Base-by-base conservation (phyloP, 345 rosid species). In the Eucalyptus fibrosa region DNA sequence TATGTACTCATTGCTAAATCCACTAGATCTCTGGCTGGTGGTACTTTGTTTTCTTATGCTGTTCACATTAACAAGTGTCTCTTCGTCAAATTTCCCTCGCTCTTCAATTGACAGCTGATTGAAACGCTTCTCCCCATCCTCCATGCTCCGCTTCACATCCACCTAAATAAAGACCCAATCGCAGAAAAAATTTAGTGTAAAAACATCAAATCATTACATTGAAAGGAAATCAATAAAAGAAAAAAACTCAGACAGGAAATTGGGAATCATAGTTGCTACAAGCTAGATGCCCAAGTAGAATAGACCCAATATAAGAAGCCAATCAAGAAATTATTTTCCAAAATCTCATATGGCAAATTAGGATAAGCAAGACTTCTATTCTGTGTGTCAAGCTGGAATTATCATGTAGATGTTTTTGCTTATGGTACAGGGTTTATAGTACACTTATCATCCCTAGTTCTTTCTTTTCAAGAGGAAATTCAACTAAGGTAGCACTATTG, bases 51-150 rank as follows among this genome's bases (percentile, higher is more conserved):
- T 95, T 92, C 92, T 95, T 40, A 97, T 95, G 92, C 91, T 96
- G 92, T 96, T 95, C 83, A 98, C 98, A 89, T 97, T 98, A 87
- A 97, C 99, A 53, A 96, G 98, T 30, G 99, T 98, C 92, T 97
- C 99, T 92, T 98, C 98, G 40, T 97, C 98, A 87, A 98, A 97
- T 92, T 98, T 96, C 2, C 99, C 99, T 69, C 99, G 92, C 91
- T 97, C 99, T 96, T 98, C 99, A 90, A 97, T 97, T 50, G 99
- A 98, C 85, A 98, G 97, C 90, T 95, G 95, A 92, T 96, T 95
- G 93, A 97, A 98, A 87, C 96, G 95, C 91, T 95, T 96, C 91
- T 98, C 99, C 49, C 98, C 99, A 42, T 94, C 96, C 59, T 95
- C 98, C 89, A 95, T 90, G 92, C 94, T 94, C 55, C 93, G 92